phyloP scores from a whole-genome alignment of 768 basidiomycete genomes.

The Boletellus ananiceps region DNA sequence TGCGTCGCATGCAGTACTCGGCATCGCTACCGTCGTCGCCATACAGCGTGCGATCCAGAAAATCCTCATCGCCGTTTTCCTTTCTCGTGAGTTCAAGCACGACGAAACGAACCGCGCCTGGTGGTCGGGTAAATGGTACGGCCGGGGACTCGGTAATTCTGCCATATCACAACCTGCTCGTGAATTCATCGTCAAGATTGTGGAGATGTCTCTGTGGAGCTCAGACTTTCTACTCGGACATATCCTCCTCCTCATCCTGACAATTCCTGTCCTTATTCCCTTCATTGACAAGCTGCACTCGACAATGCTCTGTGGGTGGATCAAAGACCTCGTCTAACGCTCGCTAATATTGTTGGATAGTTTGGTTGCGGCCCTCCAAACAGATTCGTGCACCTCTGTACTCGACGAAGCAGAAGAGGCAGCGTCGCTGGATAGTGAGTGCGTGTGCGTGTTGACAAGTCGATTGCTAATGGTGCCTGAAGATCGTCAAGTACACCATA shows the following conservation, averaged over 20 bases:
- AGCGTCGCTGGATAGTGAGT: slow-evolving; percentile 84
- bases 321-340: not conserved
- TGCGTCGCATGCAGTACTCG: slow-evolving; percentile 92
- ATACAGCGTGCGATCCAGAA: slow-evolving; percentile 94
- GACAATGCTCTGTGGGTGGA: slow-evolving; percentile 78
- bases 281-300: slow-evolving; percentile 88
- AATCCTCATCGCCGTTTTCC: slow-evolving; percentile 88
- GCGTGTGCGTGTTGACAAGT: not conserved
- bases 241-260: slow-evolving; percentile 81
- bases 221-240: slow-evolving; percentile 90
- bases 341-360: slow-evolving; percentile 34
- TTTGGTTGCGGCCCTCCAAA: slow-evolving; percentile 94
- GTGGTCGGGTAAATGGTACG: slow-evolving; percentile 99
- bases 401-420: slow-evolving; percentile 90
- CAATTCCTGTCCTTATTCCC: slow-evolving; percentile 80
- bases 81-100: slow-evolving; percentile 96
- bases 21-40: slow-evolving; percentile 82
- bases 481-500: slow-evolving; percentile 82
- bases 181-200: slow-evolving; percentile 97
- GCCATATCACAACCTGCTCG: slow-evolving; percentile 94
- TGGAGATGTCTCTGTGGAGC: slow-evolving; percentile 95
- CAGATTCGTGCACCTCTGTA: slow-evolving; percentile 92
- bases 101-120: slow-evolving; percentile 98
- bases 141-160: slow-evolving; percentile 84
- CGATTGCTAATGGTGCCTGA: slow-evolving; percentile 3